Evolutionary conservation across 129 eudicot genomes (phyloP), one percentile per base, ranked within the genome.

Genomic region (Flaveria robusta): DNA sequence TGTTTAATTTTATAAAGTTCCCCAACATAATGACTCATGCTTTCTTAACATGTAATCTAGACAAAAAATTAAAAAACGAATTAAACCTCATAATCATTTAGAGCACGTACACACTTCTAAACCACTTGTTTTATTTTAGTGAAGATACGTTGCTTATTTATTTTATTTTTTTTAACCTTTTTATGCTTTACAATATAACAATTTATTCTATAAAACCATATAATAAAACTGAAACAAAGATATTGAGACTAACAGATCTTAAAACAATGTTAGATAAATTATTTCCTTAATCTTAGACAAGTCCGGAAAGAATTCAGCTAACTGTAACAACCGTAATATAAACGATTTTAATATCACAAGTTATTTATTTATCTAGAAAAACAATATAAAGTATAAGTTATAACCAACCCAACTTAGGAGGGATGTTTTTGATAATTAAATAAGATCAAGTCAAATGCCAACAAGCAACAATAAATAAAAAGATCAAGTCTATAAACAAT

Each of bases 1-100:
- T n/a, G 4, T 11, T 49, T 13, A 31, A 1, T 24, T 5, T 51
- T 54, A 23, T n/a, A 10, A 39, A 5, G n/a, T 47, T 26, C 23
- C 29, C 62, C 23, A n/a, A 66, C 43, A 54, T 75, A 23, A 45
- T 77, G 75, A 77, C 75, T 68, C 75, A 68, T 68, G 81, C 58
- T 55, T 77, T 54, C 3, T 22, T 42, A 10, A 67, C 9, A 23
- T 77, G 70, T 41, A 66, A 24, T 16, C 15, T n/a, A 75, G 43
- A 66, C 23, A 34, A 8, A 23, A 34, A 16, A 23, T 67, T 10
- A 10, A 63, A 74, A 14, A 39, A n/a, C 9, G 15, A 31, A 23
- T 29, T 12, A 31, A 39, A 29, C 9, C 13, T 5, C 66, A 23
- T 51, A 52, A n/a, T 22, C 16, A 24, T 52, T 42, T 4, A 41